These are phyloP conservation scores for Tulasnella sp. DNA, from an alignment of 768 basidiomycete genomes.

Conservation along the genomic window DNA sequence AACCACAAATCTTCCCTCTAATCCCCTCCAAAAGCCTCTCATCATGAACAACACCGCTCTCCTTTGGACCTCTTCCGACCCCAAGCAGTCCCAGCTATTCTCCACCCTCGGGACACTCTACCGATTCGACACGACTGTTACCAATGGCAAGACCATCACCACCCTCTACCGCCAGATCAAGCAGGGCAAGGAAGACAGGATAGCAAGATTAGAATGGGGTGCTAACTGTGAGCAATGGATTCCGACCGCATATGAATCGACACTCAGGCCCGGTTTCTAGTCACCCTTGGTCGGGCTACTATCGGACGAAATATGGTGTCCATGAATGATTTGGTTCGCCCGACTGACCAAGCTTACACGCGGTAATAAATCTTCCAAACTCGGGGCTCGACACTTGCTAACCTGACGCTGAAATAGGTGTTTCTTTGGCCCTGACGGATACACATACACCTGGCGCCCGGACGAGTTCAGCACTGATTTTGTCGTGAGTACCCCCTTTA, in stretches of 20 bases:
- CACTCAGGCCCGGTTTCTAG: neutral
- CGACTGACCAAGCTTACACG: slow-evolving; percentile 43
- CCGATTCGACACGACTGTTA: slow-evolving; percentile 28
- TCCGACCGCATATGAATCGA: neutral
- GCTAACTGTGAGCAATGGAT: slow-evolving; percentile 45
- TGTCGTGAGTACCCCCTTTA: slow-evolving; percentile 25
- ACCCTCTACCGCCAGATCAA: slow-evolving; percentile 71
- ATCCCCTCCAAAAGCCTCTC: slow-evolving; percentile 9
- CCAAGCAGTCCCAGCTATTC: slow-evolving; percentile 77
- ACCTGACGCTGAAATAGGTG: slow-evolving; percentile 40
- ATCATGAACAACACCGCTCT: slow-evolving; percentile 41
- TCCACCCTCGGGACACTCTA: slow-evolving; percentile 41
- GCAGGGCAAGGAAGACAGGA: slow-evolving; percentile 74
- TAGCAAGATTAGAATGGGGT: slow-evolving; percentile 85
- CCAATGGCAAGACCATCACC: slow-evolving; percentile 38
- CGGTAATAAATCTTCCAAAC: slow-evolving; percentile 31
- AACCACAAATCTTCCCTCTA: slow-evolving; percentile 13
- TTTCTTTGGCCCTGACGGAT: slow-evolving; percentile 80
- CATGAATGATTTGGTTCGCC: slow-evolving; percentile 78
- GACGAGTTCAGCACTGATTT: slow-evolving; percentile 20
- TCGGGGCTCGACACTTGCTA: neutral
- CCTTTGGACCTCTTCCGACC: slow-evolving; percentile 84
- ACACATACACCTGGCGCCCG: slow-evolving; percentile 74
- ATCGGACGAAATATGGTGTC: slow-evolving; percentile 77
- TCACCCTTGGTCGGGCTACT: slow-evolving; percentile 76